These are phyloP conservation scores for Zizania latifolia DNA, from an alignment of 176 grass and related monocot species.

Conservation along the genomic window DNA sequence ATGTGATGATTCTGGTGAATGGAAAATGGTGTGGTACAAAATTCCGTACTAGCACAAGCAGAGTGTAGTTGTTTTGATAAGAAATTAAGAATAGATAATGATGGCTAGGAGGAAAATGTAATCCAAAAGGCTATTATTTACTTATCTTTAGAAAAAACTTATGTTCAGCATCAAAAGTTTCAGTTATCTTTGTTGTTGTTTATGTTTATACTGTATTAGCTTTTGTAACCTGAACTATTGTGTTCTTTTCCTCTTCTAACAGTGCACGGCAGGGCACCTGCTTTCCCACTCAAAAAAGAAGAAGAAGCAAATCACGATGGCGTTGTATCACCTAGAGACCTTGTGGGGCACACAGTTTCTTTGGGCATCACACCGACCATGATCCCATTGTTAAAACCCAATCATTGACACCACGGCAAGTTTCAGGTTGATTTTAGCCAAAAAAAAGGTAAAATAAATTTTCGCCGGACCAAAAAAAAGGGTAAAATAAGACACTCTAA, in stretches of 20 bases:
- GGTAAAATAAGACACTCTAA: too few species aligned
- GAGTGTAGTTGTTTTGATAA: not conserved
- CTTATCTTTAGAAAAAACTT: not conserved
- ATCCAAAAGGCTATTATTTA: slow-evolving; percentile 1
- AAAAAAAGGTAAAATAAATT: not conserved
- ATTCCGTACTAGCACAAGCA: not conserved
- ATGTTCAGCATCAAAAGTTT: not conserved
- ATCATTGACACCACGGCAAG: not conserved
- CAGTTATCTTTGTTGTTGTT: not conserved
- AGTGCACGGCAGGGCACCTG: not conserved
- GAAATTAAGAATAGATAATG: not conserved
- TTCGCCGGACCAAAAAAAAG: too few species aligned
- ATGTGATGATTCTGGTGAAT: not conserved
- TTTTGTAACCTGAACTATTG: not conserved
- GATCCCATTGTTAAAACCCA: not conserved
- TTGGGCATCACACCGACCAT: not conserved
- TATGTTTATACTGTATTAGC: not conserved
- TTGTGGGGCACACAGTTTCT: not conserved
- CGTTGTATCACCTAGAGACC: not conserved
- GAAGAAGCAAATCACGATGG: not conserved
- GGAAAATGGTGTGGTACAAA: not conserved
- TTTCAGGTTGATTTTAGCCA: not conserved
- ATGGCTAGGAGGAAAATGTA: not conserved
- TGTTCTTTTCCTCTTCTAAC: not conserved
- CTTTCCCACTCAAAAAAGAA: not conserved